Evolutionary conservation across 768 basidiomycete species (phyloP).

Genomic region (Gautieria morchelliformis): DNA sequence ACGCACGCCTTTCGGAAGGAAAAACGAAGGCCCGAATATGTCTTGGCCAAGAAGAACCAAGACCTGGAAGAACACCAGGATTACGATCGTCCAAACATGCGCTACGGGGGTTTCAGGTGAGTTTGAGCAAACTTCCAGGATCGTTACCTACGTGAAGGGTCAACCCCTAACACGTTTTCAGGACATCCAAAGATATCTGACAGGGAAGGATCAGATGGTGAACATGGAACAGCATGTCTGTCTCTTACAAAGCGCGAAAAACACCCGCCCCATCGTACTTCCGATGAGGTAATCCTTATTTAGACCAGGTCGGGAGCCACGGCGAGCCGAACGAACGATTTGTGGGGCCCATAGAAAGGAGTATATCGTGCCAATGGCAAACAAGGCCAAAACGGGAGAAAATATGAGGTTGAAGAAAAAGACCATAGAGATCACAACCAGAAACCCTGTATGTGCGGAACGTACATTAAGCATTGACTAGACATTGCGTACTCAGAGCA

Average conservation of each 20-base stretch:
- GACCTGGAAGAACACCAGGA: slow-evolving; percentile 55
- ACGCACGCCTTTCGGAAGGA: slow-evolving; percentile 62
- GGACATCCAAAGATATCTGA: slow-evolving; percentile 78
- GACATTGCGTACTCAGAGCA: background rate
- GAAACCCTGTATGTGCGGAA: slow-evolving; percentile 39
- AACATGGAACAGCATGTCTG: background rate
- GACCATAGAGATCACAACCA: slow-evolving; percentile 58
- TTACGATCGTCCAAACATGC: slow-evolving; percentile 45
- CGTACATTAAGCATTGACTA: background rate
- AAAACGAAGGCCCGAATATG: slow-evolving; percentile 70
- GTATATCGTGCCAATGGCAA: slow-evolving; percentile 62
- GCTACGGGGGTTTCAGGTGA: slow-evolving; percentile 1
- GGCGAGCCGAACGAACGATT: slow-evolving; percentile 64
- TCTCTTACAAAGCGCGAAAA: slow-evolving; percentile 63
- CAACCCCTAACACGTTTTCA: slow-evolving; percentile 76
- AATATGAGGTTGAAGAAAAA: slow-evolving; percentile 67
- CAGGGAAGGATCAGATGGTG: background rate
- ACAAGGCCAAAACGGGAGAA: slow-evolving; percentile 52
- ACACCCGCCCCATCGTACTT: slow-evolving; percentile 61
- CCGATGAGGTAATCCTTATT: slow-evolving; percentile 66
- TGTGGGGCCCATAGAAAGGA: slow-evolving; percentile 81
- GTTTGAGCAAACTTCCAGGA: background rate
- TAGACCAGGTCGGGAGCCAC: slow-evolving; percentile 63
- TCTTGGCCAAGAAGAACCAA: slow-evolving; percentile 63
- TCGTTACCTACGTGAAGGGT: slow-evolving; percentile 51